These are phyloP conservation scores for Rhynchospora tenuis DNA, from an alignment of 176 grass and related monocot genomes.

Conservation along the genomic window DNA sequence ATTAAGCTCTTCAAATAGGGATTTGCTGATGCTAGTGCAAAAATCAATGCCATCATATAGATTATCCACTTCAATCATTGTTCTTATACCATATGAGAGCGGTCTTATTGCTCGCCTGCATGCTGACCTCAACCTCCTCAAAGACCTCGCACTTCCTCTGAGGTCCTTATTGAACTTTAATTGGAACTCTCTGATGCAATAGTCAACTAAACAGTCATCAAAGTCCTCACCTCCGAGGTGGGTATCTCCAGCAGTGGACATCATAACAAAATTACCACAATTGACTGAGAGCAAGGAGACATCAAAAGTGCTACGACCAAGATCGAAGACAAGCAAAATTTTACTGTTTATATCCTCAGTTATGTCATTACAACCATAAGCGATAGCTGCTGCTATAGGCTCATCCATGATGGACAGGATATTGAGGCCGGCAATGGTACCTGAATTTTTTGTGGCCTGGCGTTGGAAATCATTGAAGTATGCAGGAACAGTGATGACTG, in stretches of 20 bases:
- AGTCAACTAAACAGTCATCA: not conserved
- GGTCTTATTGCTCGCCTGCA: not conserved
- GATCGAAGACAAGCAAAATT: no score
- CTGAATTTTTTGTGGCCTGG: not conserved
- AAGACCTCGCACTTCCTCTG: not conserved
- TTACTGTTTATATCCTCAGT: no score
- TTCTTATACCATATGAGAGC: not conserved
- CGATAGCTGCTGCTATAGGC: not conserved
- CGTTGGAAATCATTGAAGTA: not conserved
- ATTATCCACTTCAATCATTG: not conserved
- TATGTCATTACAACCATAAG: not conserved
- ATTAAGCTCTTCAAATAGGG: constrained; percentile 24
- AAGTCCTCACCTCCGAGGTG: not conserved
- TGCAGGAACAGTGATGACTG: not conserved
- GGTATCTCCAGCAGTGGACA: not conserved
- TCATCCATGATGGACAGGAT: not conserved
- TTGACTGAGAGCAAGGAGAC: not conserved
- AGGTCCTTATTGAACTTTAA: not conserved
- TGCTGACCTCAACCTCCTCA: not conserved
- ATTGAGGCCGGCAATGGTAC: not conserved
- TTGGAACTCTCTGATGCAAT: not conserved
- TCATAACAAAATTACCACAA: not conserved
- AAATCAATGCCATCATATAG: not conserved
- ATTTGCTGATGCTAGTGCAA: not conserved
- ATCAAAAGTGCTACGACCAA: no score